phyloP scores from a whole-genome alignment of 345 rosid genomes.

The Mangifera indica region DNA sequence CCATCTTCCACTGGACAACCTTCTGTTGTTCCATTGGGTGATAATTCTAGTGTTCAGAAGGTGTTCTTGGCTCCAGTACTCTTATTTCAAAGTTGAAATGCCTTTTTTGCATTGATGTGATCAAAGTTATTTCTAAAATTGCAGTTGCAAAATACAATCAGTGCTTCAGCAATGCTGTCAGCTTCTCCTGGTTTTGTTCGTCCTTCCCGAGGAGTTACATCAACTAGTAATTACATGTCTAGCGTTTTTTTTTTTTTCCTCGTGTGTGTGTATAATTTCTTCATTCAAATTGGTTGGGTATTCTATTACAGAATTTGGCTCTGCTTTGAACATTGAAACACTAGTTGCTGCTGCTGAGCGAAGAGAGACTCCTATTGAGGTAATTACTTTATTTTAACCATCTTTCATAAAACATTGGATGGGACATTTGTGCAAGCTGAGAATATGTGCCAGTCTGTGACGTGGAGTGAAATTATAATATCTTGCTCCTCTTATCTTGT shows the following conservation, averaged over 20 bases:
- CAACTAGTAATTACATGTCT: constrained; percentile 50
- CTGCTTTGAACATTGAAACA: constrained; percentile 93
- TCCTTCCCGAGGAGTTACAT: constrained; percentile 59
- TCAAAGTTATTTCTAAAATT: constrained; percentile 15
- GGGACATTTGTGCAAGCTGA: too few relatives aligned
- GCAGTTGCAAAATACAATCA: constrained; percentile 41
- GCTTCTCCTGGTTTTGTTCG: constrained; percentile 61
- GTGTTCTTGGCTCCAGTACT: constrained; percentile 31
- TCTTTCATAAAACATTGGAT: too few relatives aligned
- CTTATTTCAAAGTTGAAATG: neutral
- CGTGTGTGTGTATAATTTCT: too few relatives aligned
- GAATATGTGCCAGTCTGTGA: too few relatives aligned
- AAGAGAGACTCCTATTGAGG: constrained; percentile 85
- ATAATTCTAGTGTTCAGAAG: constrained; percentile 57
- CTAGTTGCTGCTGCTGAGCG: constrained; percentile 94
- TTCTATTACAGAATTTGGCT: constrained; percentile 72
- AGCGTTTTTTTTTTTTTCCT: too few relatives aligned
- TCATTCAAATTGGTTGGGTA: too few relatives aligned
- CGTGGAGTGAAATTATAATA: too few relatives aligned
- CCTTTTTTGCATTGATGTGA: neutral
- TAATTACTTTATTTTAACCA: constrained; percentile 17
- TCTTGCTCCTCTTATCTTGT: too few relatives aligned
- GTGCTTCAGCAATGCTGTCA: constrained; percentile 45
- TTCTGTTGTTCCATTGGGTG: constrained; percentile 38
- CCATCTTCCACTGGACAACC: constrained; percentile 42